Conservation (phyloP, 192 early-diverging fungal species). For the Gaertneriomyces sp. region DNA sequence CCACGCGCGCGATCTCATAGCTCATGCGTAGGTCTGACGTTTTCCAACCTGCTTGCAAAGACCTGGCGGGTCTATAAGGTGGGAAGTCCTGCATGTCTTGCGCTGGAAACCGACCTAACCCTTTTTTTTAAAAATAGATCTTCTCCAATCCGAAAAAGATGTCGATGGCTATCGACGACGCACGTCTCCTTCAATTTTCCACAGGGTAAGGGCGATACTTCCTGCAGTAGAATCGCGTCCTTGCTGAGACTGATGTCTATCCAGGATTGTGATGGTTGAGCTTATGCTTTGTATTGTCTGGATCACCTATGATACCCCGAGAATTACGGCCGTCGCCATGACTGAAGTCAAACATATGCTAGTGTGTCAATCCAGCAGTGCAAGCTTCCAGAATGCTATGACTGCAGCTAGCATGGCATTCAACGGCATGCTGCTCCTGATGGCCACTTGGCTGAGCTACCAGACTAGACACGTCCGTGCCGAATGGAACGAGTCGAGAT, state of each 20-base stretch:
- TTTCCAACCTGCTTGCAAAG: constrained; percentile 9
- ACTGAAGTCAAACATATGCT: constrained; percentile 5
- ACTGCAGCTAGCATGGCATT: constrained; percentile 3
- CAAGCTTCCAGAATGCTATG: constrained; percentile 2
- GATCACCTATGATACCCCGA: constrained; percentile 1
- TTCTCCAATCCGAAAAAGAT: not conserved
- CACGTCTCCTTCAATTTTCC: not conserved
- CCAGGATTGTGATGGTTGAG: not conserved
- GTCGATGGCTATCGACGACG: not conserved
- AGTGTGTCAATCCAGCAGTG: not conserved
- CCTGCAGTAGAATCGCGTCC: not conserved
- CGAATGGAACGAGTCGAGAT: not conserved
- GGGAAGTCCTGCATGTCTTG: no score
- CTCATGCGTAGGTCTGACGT: not conserved
- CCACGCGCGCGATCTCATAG: no score
- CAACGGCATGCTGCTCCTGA: constrained; percentile 3
- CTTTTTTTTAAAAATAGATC: not conserved
- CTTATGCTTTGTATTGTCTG: not conserved
- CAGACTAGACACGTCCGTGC: not conserved
- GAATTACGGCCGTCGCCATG: not conserved
- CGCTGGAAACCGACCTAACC: no score
- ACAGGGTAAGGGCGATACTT: not conserved
- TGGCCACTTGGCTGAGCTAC: not conserved
- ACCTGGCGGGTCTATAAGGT: constrained; percentile 12
- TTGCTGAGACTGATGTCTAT: not conserved